Conservation (phyloP, 306 rosid genomes). For the barrel medic (Medicago truncatula) region DNA sequence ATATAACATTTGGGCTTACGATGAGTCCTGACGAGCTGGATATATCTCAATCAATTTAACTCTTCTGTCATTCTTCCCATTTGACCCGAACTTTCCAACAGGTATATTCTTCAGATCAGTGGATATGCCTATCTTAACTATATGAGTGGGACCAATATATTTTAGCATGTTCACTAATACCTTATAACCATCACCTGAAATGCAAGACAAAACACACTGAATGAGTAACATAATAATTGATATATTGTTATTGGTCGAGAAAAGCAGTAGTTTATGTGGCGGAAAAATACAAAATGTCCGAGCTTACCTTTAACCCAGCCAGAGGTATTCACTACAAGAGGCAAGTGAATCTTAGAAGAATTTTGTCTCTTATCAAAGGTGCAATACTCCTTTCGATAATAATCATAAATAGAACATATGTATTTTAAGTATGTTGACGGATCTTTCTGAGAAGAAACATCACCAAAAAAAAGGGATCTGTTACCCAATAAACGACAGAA, state of each 20-base stretch:
- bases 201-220: constrained; percentile 34
- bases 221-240: constrained; percentile 21
- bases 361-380: constrained; percentile 43
- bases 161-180: constrained; percentile 77
- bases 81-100: constrained; percentile 80
- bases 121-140: constrained; percentile 78
- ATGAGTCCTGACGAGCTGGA: constrained; percentile 76
- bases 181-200: constrained; percentile 83
- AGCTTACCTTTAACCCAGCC: constrained; percentile 96
- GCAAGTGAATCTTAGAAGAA: constrained; percentile 56
- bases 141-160: constrained; percentile 76
- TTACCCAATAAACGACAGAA: constrained; percentile 28
- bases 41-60: constrained; percentile 69
- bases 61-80: constrained; percentile 46
- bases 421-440: constrained; percentile 65
- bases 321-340: constrained; percentile 88
- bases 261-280: constrained; percentile 17
- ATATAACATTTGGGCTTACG: constrained; percentile 59
- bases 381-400: constrained; percentile 60
- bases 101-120: constrained; percentile 79
- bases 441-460: constrained; percentile 75
- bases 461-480: constrained; percentile 93
- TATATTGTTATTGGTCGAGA: constrained; percentile 4
- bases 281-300: constrained; percentile 31
- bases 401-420: constrained; percentile 58